Base-by-base conservation (phyloP, 106 monocot species). In the Acanthochlamys bracteata region DNA sequence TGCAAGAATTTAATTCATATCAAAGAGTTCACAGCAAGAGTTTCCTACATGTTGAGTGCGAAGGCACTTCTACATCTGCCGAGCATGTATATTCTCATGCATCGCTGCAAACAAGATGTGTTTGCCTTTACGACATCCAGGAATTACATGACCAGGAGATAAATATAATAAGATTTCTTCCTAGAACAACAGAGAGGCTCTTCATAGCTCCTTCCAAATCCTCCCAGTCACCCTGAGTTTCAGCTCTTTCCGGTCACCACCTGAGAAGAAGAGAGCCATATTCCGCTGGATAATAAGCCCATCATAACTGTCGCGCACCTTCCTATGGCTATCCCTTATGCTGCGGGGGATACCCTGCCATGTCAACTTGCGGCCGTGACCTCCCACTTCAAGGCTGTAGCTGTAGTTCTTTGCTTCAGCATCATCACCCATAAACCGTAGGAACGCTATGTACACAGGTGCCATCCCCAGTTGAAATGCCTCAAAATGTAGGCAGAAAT, bases 381-480 rank as follows among this genome's bases (percentile, higher is more conserved):
- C 66, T 49, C 66, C 66, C 1, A 66, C 66, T 22, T 66, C 66
- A 19, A 66, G 66, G 26, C 66, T 66, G 52, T 66, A 66, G 66
- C 66, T 52, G 66, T 66, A 66, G 66, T 66, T 66, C 49, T 66
- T 66, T 1, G 66, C 66, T 17, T 66, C 66, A 4, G 66, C 11
- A 25, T 66, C 66, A 66, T 66, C 66, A 7, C 66, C 66, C 66
- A 66, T 66, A n/a, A 66, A 66, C 20, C 66, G 66, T 25, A 66
- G 33, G 53, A 66, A 66, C 14, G 66, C 66, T 52, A 66, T 66
- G 27, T 66, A 66, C 1, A 66, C 66, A 8, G 66, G 66, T 3
- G 66, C 47, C 53, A 33, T 39, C 47, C 66, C 66, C 12, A 66
- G 52, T 49, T 66, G 66, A 66, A 66, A 66, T n/a, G 66, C 66